phyloP scores from a whole-genome alignment of 2,329 filamentous ascomycete species.

The Zasmidium citrigriseum region DNA sequence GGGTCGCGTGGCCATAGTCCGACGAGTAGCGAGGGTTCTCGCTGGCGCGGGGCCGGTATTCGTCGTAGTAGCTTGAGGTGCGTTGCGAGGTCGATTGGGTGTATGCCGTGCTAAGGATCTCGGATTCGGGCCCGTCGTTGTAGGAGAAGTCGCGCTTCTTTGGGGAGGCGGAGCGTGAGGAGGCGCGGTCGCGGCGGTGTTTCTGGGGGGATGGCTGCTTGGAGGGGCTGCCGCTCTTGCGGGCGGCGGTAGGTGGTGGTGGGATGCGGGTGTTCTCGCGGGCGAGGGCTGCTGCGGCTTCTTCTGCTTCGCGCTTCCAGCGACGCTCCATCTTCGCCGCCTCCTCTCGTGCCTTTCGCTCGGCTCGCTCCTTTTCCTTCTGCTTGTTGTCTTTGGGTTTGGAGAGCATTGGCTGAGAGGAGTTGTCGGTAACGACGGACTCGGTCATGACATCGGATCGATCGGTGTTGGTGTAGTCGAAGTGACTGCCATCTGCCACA shows the following conservation, averaged over 20 bases:
- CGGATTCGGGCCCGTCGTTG: conserved; percentile 32
- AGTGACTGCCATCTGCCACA: conserved; percentile 73
- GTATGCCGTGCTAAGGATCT: conserved; percentile 41
- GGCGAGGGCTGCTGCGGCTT: conserved; percentile 37
- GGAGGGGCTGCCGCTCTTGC: conserved; percentile 30
- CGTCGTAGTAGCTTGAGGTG: conserved; percentile 37
- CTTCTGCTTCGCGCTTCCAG: conserved; percentile 44
- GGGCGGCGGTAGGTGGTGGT: conserved; percentile 21
- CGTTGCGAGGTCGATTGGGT: conserved; percentile 32
- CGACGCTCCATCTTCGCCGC: conserved; percentile 40
- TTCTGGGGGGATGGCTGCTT: conserved; percentile 31
- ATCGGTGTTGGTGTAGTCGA: conserved; percentile 73
- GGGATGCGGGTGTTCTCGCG: conserved; percentile 31
- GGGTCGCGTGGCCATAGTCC: conserved; percentile 13
- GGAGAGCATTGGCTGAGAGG: conserved; percentile 38
- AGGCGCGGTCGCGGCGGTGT: conserved; percentile 22
- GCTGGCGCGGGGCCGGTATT: conserved; percentile 33
- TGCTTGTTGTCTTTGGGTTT: conserved; percentile 31
- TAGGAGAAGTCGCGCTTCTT: conserved; percentile 40
- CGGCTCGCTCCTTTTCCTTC: conserved; percentile 42
- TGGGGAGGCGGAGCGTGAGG: conserved; percentile 31
- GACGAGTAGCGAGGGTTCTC: conserved; percentile 27
- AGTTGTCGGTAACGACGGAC: conserved; percentile 46
- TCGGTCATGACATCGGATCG: conserved; percentile 59
- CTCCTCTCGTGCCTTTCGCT: conserved; percentile 39